Base-by-base conservation (phyloP, 495 filamentous ascomycete species). In the Penicillium steckii region DNA sequence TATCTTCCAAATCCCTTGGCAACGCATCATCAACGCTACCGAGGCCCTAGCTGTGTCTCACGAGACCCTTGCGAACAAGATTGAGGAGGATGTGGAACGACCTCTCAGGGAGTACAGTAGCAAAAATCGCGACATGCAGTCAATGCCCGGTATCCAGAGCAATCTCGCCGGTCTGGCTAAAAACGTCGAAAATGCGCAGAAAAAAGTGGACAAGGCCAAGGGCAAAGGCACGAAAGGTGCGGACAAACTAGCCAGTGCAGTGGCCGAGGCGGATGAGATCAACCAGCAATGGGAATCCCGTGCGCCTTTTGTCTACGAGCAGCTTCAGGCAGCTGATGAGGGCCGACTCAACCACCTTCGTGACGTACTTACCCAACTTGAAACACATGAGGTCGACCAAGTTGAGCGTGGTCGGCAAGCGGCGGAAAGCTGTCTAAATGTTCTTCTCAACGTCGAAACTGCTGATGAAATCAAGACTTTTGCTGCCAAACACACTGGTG, bases 241-340 rank as follows among this genome's bases (percentile, higher is more conserved):
- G 40, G 84, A 85, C 30, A 95, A 90, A 68, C 82, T 96, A 32
- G 88, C 93, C 8, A 78, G 77, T 45, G 94, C 93, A 4, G 74
- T 84, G 0, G 73, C 84, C 10, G 84, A 87, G 38, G 80, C 94
- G 12, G 88, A 95, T 44, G 85, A 82, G 57, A 87, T 91, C 3
- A 82, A 73, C 43, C 81, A 85, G 53, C 88, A 95, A 67, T 99
- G 95, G 95, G 87, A 96, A 27, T 95, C 94, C 8, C 89, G 96
- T 65, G 90, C 95, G 27, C 95, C 95, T 6, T 97, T 89, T 69
- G 86, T 97, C 48, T 97, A 95, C 64, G 95, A 97, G 69, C 90
- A 87, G 52, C 83, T 99, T 15, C 95, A 99, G 68, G 85, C 90
- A 6, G 74, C 91, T 15, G 95, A 99, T 53, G 95, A 99, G 71